Evolutionary conservation across 2,329 filamentous ascomycete genomes (phyloP).

Genomic region (Mycosphaerella sp.): DNA sequence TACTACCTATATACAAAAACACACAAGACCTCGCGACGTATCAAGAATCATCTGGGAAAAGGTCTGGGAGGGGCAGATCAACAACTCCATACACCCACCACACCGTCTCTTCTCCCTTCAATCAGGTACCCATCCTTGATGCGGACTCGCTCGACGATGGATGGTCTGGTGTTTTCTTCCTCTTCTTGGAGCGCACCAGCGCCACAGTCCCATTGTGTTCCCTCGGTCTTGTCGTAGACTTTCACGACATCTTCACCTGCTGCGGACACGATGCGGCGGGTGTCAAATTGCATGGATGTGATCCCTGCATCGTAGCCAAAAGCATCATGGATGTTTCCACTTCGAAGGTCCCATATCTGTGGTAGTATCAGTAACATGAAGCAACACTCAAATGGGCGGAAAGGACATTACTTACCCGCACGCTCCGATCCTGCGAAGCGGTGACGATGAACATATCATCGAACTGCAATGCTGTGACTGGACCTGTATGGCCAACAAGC

Average conservation of each 20-base stretch:
- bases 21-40: neutral
- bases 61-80: constrained; percentile 26
- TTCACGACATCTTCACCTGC: constrained; percentile 92
- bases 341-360: constrained; percentile 97
- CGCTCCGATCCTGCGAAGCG: constrained; percentile 83
- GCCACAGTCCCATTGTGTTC: constrained; percentile 93
- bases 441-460: constrained; percentile 94
- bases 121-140: constrained; percentile 92
- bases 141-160: constrained; percentile 69
- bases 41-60: too few relatives aligned
- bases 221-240: constrained; percentile 96
- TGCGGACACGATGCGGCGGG: constrained; percentile 79
- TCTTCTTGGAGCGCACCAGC: constrained; percentile 61
- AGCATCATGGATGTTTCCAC: constrained; percentile 88
- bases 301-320: constrained; percentile 91
- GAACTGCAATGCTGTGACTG: constrained; percentile 91
- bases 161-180: constrained; percentile 44
- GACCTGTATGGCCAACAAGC: constrained; percentile 88
- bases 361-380: constrained; percentile 24
- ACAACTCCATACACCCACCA: constrained; percentile 86
- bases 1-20: neutral
- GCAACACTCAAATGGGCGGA: too few relatives aligned
- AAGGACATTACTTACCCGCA: constrained; percentile 63
- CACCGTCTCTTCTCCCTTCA: constrained; percentile 80
- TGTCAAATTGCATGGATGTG: constrained; percentile 96